Conservation (phyloP, 2,329 filamentous ascomycete genomes). For the Phoma herbarum region DNA sequence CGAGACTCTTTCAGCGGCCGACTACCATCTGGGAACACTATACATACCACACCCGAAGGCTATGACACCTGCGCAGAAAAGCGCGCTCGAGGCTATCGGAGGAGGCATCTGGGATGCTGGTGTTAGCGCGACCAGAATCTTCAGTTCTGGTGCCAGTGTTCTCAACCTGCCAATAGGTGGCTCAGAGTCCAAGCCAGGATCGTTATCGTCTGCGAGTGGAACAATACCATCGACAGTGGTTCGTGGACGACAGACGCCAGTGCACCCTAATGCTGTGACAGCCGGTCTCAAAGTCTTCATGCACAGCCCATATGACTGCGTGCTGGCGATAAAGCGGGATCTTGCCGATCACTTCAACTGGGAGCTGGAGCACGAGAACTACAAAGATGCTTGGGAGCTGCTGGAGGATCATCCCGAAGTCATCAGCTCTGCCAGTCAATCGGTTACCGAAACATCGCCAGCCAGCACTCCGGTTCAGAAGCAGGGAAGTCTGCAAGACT, state of each 20-base stretch:
- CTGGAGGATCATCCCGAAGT: slow-evolving; percentile 86
- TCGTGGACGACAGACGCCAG: slow-evolving; percentile 36
- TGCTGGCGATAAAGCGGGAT: slow-evolving; percentile 89
- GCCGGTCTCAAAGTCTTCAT: slow-evolving; percentile 85
- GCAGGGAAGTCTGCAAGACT: slow-evolving; percentile 64
- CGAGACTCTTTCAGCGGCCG: slow-evolving; percentile 83
- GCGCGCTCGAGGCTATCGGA: slow-evolving; percentile 79
- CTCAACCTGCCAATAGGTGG: slow-evolving; percentile 55
- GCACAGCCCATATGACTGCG: slow-evolving; percentile 94
- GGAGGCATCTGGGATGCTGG: slow-evolving; percentile 89
- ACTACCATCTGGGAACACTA: slow-evolving; percentile 89
- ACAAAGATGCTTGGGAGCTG: slow-evolving; percentile 87
- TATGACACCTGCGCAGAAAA: slow-evolving; percentile 69
- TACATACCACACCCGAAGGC: slow-evolving; percentile 76
- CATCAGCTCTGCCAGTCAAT: slow-evolving; percentile 54
- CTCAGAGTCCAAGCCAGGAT: slow-evolving; percentile 48
- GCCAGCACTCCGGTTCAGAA: slow-evolving; percentile 56
- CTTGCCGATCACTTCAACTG: slow-evolving; percentile 84
- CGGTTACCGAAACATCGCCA: slow-evolving; percentile 50
- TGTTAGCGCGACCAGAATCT: slow-evolving; percentile 84
- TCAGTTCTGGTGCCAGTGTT: slow-evolving; percentile 85
- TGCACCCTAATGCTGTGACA: slow-evolving; percentile 60
- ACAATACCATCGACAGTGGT: slow-evolving; percentile 23
- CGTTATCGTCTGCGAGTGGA: slow-evolving; percentile 45
- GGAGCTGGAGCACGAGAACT: slow-evolving; percentile 82